These are phyloP conservation scores for Truncatella angustata DNA, from an alignment of 2,329 filamentous ascomycete genomes.

Conservation along the genomic window DNA sequence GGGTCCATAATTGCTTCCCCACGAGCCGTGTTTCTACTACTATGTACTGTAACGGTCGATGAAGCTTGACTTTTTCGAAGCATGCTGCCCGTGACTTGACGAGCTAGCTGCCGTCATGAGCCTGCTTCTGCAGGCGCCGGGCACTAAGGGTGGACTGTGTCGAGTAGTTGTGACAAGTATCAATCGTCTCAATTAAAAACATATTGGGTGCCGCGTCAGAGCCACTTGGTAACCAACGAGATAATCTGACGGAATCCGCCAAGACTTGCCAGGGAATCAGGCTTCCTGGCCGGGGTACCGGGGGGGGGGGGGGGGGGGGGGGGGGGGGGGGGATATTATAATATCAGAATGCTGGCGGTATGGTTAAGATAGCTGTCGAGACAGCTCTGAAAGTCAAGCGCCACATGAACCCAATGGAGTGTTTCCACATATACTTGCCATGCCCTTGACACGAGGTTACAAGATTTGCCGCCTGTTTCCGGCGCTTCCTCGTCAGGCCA, in stretches of 20 bases:
- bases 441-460: not conserved
- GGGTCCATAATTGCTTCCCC: not conserved
- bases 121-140: not conserved
- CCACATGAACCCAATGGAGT: too few relatives aligned
- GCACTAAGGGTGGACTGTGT: not conserved
- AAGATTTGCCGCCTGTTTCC: not conserved
- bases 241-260: not conserved
- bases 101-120: not conserved
- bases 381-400: too few relatives aligned
- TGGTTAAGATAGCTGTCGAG: too few relatives aligned
- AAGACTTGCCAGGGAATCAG: not conserved
- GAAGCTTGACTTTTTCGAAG: not conserved
- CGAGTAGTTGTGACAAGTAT: not conserved
- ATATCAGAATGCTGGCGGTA: not conserved
- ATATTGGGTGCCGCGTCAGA: conserved; percentile 7
- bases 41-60: not conserved
- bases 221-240: conserved; percentile 1
- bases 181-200: not conserved
- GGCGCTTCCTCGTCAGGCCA: not conserved
- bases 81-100: not conserved
- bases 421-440: not conserved
- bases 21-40: not conserved
- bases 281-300: not conserved
- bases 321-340: not conserved
- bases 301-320: not conserved